Evolutionary conservation across 2,329 filamentous ascomycete species (phyloP).

Genomic region (Zymoseptoria passerinii): DNA sequence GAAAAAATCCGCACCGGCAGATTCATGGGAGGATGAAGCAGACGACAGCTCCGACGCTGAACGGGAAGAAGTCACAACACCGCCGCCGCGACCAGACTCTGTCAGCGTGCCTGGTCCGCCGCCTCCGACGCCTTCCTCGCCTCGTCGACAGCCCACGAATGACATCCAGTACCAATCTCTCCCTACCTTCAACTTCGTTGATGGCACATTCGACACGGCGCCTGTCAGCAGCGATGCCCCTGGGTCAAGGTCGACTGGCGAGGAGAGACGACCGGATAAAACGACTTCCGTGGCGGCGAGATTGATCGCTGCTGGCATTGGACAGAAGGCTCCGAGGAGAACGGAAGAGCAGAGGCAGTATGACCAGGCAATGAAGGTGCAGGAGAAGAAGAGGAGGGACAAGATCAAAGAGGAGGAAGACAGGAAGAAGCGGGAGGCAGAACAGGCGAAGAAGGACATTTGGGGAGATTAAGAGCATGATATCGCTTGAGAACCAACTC

Average conservation of each 20-base stretch:
- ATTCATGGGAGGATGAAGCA: conserved; percentile 72
- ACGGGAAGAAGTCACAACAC: conserved; percentile 24
- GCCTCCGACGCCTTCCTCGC: conserved; percentile 59
- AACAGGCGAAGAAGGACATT: conserved; percentile 71
- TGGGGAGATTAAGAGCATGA: conserved; percentile 58
- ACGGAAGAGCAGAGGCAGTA: conserved; percentile 87
- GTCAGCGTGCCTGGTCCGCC: conserved; percentile 44
- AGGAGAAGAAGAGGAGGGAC: conserved; percentile 70
- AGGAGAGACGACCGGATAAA: conserved; percentile 61
- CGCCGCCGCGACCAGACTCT: conserved; percentile 18
- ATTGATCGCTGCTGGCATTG: conserved; percentile 82
- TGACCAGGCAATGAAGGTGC: conserved; percentile 71
- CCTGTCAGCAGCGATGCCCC: neutral
- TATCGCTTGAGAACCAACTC: neutral
- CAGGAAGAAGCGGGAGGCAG: conserved; percentile 54
- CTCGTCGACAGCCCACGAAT: conserved; percentile 27
- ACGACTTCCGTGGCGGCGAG: conserved; percentile 83
- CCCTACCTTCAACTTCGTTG: conserved; percentile 18
- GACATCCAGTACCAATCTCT: conserved; percentile 18
- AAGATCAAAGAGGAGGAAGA: conserved; percentile 60
- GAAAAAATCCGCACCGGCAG: conserved; percentile 38
- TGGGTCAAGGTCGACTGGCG: conserved; percentile 9
- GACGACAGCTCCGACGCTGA: conserved; percentile 32
- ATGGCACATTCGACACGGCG: conserved; percentile 3
- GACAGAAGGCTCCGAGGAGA: conserved; percentile 67